Evolutionary conservation across 2,329 filamentous ascomycete genomes (phyloP).

Genomic region (Sclerotinia minor): DNA sequence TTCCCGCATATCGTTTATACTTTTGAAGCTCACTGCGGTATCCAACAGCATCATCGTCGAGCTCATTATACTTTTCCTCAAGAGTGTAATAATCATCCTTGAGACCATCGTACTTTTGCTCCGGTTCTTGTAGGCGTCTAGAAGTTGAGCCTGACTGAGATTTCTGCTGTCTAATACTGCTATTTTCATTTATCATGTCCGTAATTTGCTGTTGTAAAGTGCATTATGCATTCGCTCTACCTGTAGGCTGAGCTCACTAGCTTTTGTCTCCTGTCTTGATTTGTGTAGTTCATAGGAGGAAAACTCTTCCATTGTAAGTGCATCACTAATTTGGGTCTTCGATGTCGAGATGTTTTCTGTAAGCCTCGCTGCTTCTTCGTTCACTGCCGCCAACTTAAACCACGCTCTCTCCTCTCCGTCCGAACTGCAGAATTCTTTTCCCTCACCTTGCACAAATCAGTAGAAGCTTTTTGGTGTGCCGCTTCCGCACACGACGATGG

Average conservation of each 20-base stretch:
- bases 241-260: accelerated
- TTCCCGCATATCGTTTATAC: slow-evolving; percentile 1
- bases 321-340: neutral
- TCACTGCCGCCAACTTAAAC: neutral
- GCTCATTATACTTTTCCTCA: neutral
- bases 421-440: neutral
- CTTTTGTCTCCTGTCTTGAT: neutral
- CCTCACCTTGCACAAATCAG: neutral
- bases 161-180: neutral
- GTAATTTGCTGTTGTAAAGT: neutral
- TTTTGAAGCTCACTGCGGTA: neutral
- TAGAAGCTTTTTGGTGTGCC: neutral
- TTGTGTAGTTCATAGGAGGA: neutral
- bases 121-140: neutral
- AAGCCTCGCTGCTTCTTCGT: neutral
- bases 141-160: neutral
- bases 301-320: neutral
- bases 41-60: neutral
- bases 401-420: neutral
- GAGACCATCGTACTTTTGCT: neutral
- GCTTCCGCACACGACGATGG: no score
- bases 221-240: no score
- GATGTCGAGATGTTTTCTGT: neutral
- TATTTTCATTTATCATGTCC: neutral
- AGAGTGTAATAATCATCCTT: neutral